Conservation (phyloP, 768 basidiomycete genomes). For the Sarcodon sp. region DNA sequence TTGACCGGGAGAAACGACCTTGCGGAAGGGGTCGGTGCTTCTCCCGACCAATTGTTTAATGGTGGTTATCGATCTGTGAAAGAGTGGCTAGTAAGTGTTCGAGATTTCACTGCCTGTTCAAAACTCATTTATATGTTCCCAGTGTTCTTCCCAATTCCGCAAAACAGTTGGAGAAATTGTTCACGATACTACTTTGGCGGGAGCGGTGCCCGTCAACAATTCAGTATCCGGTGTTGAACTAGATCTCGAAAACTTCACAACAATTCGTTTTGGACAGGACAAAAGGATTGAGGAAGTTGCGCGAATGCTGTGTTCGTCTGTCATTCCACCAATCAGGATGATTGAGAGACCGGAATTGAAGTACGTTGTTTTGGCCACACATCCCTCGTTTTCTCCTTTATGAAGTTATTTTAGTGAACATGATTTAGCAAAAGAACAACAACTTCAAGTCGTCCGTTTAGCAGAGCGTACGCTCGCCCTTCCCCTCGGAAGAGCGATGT, state of each 20-base stretch:
- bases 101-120: background rate
- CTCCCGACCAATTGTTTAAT: constrained; percentile 29
- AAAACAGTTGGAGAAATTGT: constrained; percentile 39
- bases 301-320: constrained; percentile 78
- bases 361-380: constrained; percentile 26
- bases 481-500: constrained; percentile 84
- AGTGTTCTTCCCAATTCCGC: constrained; percentile 41
- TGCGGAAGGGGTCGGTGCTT: constrained; percentile 43
- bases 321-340: constrained; percentile 46
- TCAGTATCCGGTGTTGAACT: constrained; percentile 61
- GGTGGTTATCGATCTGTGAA: constrained; percentile 46
- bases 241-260: constrained; percentile 59
- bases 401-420: constrained; percentile 50
- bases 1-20: constrained; percentile 68
- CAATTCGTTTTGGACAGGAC: constrained; percentile 85
- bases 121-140: constrained; percentile 1
- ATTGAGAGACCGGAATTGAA: constrained; percentile 60
- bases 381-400: background rate
- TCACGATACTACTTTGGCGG: constrained; percentile 23
- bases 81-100: constrained; percentile 38
- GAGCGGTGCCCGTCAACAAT: constrained; percentile 39
- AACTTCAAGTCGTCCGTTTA: constrained; percentile 66
- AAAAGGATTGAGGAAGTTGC: constrained; percentile 84
- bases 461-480: constrained; percentile 85
- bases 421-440: constrained; percentile 79